phyloP scores from a whole-genome alignment of 202 grass and related monocot species.

The Elaeis oleifera region DNA sequence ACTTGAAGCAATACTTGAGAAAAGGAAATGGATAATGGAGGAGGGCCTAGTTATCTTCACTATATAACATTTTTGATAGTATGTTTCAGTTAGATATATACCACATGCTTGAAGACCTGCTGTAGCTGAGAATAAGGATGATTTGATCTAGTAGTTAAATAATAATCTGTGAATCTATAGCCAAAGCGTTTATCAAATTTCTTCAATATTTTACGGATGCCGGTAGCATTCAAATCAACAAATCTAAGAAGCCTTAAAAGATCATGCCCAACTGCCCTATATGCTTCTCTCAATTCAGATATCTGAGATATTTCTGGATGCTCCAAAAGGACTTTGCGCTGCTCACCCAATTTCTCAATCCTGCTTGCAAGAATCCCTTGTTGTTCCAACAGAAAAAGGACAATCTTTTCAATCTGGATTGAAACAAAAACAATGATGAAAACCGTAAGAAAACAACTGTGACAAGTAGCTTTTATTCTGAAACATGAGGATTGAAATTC shows the following conservation, averaged over 20 bases:
- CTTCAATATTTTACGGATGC: constrained; percentile 96
- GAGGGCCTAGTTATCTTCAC: too few species aligned
- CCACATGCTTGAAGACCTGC: constrained; percentile 99
- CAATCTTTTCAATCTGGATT: constrained; percentile 82
- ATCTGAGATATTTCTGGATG: constrained; percentile 81
- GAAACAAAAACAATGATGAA: constrained; percentile 12
- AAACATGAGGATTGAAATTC: too few species aligned
- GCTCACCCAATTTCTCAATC: constrained; percentile 81
- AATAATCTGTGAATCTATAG: constrained; percentile 94
- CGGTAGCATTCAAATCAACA: constrained; percentile 90
- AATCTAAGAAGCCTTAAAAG: constrained; percentile 95
- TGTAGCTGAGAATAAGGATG: constrained; percentile 93
- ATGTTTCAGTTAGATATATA: constrained; percentile 24
- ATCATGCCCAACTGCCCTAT: constrained; percentile 76
- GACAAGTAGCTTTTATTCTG: too few species aligned
- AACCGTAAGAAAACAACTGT: background rate
- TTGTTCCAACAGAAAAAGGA: constrained; percentile 88
- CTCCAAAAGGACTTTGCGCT: constrained; percentile 49
- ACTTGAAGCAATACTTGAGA: too few species aligned
- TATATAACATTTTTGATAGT: constrained; percentile 1
- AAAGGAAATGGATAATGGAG: too few species aligned
- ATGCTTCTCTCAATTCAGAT: constrained; percentile 63
- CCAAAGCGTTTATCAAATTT: constrained; percentile 91
- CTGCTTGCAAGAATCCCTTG: constrained; percentile 75
- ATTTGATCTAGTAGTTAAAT: constrained; percentile 75